These are phyloP conservation scores for Flaveria floridana DNA, from an alignment of 140 eudicot genomes.

Conservation along the genomic window DNA sequence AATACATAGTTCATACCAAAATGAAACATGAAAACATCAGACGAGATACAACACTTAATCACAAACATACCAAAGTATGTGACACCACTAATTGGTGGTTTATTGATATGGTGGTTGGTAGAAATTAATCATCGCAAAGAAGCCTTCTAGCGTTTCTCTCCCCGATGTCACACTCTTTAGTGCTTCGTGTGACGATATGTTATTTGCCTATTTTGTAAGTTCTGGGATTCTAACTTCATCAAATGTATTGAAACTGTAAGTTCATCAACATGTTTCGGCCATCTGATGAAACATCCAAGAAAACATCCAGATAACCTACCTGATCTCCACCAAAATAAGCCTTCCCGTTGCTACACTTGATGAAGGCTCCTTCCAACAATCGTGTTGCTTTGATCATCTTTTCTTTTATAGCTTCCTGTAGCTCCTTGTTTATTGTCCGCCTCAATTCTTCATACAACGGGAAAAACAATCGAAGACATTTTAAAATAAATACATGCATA, in stretches of 20 bases:
- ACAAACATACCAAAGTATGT: background rate
- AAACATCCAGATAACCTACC: constrained; percentile 43
- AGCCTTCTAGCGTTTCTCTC: constrained; percentile 26
- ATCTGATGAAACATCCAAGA: constrained; percentile 36
- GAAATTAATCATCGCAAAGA: constrained; percentile 17
- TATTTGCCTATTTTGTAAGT: constrained; percentile 34
- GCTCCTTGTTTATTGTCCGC: constrained; percentile 24
- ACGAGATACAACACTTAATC: background rate
- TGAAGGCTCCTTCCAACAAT: constrained; percentile 37
- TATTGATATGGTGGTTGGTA: constrained; percentile 17
- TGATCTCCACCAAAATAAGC: constrained; percentile 42
- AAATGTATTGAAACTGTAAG: constrained; percentile 13
- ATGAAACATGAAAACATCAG: background rate
- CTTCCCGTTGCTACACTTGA: constrained; percentile 36
- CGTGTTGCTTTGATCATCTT: constrained; percentile 24
- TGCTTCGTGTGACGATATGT: constrained; percentile 28
- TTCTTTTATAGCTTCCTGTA: constrained; percentile 10
- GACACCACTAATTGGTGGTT: background rate
- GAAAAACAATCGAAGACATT: background rate
- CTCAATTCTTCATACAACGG: constrained; percentile 9
- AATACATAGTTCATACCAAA: background rate
- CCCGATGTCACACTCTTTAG: constrained; percentile 37
- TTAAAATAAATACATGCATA: background rate
- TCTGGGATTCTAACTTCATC: constrained; percentile 40
- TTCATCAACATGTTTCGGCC: constrained; percentile 29